phyloP scores from a whole-genome alignment of 768 basidiomycete genomes.

The Cyathus striatus region DNA sequence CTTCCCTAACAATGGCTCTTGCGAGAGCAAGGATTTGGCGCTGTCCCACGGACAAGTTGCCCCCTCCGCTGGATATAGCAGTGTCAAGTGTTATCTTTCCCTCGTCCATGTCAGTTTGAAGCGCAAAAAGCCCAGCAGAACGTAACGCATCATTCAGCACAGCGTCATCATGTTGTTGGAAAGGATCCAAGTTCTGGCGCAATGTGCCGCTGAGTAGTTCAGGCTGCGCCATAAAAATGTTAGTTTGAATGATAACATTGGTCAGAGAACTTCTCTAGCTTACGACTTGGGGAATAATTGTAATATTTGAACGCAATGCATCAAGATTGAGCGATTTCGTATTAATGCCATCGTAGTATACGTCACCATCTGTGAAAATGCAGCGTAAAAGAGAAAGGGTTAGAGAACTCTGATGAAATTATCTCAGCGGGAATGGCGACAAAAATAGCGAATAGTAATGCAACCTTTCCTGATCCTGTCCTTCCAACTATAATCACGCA shows the following conservation, averaged over 20 bases:
- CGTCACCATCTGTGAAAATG: conserved; percentile 51
- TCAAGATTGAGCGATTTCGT: conserved; percentile 50
- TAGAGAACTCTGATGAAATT: conserved; percentile 47
- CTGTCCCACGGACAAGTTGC: conserved; percentile 75
- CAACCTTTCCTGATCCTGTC: conserved; percentile 42
- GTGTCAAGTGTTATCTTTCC: conserved; percentile 43
- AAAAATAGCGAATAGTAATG: neutral
- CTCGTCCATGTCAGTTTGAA: conserved; percentile 40
- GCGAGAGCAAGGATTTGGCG: conserved; percentile 67
- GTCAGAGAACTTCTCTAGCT: neutral
- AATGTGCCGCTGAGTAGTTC: conserved; percentile 58
- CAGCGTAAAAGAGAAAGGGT: conserved; percentile 52
- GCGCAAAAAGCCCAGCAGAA: conserved; percentile 33
- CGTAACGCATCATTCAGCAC: conserved; percentile 32
- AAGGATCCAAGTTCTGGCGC: conserved; percentile 66
- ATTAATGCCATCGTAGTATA: conserved; percentile 50
- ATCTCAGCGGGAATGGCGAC: neutral
- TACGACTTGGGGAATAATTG: conserved; percentile 50
- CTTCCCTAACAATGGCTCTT: conserved; percentile 56
- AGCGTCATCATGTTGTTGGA: conserved; percentile 50
- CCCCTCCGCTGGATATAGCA: conserved; percentile 46
- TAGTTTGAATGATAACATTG: neutral
- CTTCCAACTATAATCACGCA: conserved; percentile 27
- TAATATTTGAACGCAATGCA: conserved; percentile 50
- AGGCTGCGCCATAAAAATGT: conserved; percentile 18